Base-by-base conservation (phyloP, 768 basidiomycete genomes). In the Pleurotus djamor region DNA sequence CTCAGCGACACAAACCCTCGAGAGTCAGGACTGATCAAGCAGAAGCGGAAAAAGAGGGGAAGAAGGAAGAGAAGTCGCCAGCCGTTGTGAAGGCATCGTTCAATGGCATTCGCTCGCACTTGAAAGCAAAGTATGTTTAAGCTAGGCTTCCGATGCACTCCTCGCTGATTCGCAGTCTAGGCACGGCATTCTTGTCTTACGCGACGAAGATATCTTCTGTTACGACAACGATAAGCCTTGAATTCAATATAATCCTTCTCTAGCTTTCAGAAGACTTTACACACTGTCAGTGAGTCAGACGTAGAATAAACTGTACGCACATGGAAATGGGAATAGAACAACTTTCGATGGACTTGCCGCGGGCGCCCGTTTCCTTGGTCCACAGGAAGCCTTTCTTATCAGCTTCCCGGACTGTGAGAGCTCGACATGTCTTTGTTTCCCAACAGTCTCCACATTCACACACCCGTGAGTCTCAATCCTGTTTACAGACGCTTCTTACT, bases 41-140 rank as follows among this genome's bases (percentile, higher is more conserved):
- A 35, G 56, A 37, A 4, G 35, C 56, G 0, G 44, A 58, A 32
- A 34, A 32, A 41, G 28, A 32, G 41, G 16, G 28, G 56, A 45
- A 14, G 54, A 58, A 35, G 57, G 41, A 33, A 55, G 51, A 63
- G 58, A 65, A 63, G 38, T 63, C 63, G 17, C 72, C 72, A 51
- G 60, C 70, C 57, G 80, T 83, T 68, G 14, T 47, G 10, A 47
- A 14, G 7, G 45, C 45, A 7, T 68, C 63, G 3, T 86, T 87
- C 63, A 71, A 88, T 60, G 88, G 83, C 2, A 63, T 90, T 54
- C 72, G 82, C 43, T 88, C 86, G 21, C 89, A 91, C 62, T 64
- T 83, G 59, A 86, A 86, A 65, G 77, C 71, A 62, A 87, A 83
- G 88, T 89, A 61, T 63, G 83, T 52, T 9, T 28, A 28, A 28